Base-by-base conservation (phyloP, 2,329 filamentous ascomycete genomes). In the Amauroascus niger region DNA sequence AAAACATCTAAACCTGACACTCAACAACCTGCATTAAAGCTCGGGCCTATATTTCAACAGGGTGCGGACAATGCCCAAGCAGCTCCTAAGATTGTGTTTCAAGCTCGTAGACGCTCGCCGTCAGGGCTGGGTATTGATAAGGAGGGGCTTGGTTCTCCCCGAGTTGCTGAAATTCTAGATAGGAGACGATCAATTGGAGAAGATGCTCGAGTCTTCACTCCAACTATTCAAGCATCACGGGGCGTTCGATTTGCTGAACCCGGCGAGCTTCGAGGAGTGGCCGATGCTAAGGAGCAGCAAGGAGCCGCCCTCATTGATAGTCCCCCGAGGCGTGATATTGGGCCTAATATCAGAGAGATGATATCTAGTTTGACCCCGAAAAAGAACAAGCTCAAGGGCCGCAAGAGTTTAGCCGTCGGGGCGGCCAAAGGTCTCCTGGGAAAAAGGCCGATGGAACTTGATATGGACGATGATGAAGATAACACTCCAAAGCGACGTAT, bases 291-390 rank as follows among this genome's bases (percentile, higher is more conserved):
- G 9, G 41, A 14, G 4, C 30, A 46, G 20, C 40, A 46, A 14
- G 26, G 28, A 7, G 16, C 28, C n/a, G 20, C 6, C 14, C 7
- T 20, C 18, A 76, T 79, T 43, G 69, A 79, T 18, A 75, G 81
- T 61, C 73, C 76, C 30, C 77, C 79, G 60, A 74, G 82, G 32
- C 78, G 75, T 45, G 84, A 87, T 58, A 75, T 74, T 2, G 86
- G 84, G 0, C 68, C 82, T 33, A 87, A 81, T 57, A 70, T 91
- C 41, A 85, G 81, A 58, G 84, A 88, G 58, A 84, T 88, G 79
- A 91, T 91, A 56, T 78, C 85, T 57, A 86, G 81, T 54, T 74
- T 91, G 58, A 88, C 85, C 22, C 87, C 87, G 0, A 87, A 86
- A 68, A 87, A 88, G 66, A 83, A 80, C 52, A 75, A 71, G 5